These are phyloP conservation scores for Volvariella volvacea DNA, from an alignment of 1,284 basidiomycete species.

Conservation along the genomic window DNA sequence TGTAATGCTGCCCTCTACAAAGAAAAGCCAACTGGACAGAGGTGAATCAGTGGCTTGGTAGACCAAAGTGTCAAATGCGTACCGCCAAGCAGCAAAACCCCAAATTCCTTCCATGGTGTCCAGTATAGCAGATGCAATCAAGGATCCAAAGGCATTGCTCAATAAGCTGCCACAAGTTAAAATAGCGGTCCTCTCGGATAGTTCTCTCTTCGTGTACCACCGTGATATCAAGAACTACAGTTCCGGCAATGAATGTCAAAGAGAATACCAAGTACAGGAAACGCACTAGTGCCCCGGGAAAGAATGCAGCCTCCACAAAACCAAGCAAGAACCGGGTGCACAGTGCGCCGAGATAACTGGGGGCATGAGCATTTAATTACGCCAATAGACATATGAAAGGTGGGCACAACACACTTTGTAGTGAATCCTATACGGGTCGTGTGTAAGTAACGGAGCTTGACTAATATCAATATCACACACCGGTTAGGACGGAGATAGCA, in stretches of 20 bases:
- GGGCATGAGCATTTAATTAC: neutral
- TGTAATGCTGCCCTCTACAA: slow-evolving; percentile 64
- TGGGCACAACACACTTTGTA: neutral
- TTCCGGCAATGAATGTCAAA: neutral
- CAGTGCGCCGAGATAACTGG: slow-evolving; percentile 58
- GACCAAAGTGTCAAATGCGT: slow-evolving; percentile 1
- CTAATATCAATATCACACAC: slow-evolving; percentile 17
- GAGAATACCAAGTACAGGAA: neutral
- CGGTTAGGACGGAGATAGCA: slow-evolving; percentile 53
- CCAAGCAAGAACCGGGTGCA: slow-evolving; percentile 66
- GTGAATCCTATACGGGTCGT: neutral
- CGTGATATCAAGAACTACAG: slow-evolving; percentile 47
- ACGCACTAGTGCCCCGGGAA: slow-evolving; percentile 43
- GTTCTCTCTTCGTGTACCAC: slow-evolving; percentile 62
- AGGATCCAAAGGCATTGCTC: slow-evolving; percentile 70
- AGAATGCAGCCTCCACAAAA: slow-evolving; percentile 57
- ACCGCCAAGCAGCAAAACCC: slow-evolving; percentile 69
- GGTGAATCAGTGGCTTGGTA: slow-evolving; percentile 1
- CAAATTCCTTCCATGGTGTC: slow-evolving; percentile 61
- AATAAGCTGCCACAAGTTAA: slow-evolving; percentile 66
- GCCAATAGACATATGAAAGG: slow-evolving; percentile 4
- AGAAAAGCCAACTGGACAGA: slow-evolving; percentile 62
- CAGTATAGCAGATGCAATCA: slow-evolving; percentile 65
- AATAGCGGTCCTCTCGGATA: slow-evolving; percentile 61
- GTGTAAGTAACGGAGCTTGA: neutral